Conservation (phyloP, 2,329 filamentous ascomycete species). For the Moelleriella libera region DNA sequence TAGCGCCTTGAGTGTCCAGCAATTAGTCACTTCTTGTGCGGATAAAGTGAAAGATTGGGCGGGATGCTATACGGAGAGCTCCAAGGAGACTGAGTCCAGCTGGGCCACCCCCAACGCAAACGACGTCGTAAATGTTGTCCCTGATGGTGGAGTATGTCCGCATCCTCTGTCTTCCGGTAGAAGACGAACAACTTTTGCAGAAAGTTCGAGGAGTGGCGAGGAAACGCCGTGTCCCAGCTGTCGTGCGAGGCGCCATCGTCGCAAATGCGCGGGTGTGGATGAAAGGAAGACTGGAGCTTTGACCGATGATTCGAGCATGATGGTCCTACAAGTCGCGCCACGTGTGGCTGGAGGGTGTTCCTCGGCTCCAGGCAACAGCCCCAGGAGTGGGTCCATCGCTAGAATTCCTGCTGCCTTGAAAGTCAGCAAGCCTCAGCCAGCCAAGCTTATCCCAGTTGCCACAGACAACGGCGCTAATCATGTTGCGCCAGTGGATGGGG, state of each 20-base stretch:
- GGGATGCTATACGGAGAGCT: constrained; percentile 46
- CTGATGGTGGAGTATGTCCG: constrained; percentile 27
- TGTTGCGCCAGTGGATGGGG: constrained; percentile 18
- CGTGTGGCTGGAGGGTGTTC: constrained; percentile 1
- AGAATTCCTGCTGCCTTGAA: background rate
- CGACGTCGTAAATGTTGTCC: constrained; percentile 80
- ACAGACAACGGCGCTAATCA: constrained; percentile 21
- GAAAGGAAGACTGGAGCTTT: no score
- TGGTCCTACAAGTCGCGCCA: background rate
- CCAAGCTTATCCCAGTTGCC: constrained; percentile 15
- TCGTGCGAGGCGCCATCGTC: constrained; percentile 4
- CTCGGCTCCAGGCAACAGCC: background rate
- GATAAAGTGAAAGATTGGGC: background rate
- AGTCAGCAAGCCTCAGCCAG: background rate
- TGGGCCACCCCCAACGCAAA: constrained; percentile 80
- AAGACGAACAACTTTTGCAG: constrained; percentile 32
- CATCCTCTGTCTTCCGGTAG: constrained; percentile 18
- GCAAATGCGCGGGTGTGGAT: no score
- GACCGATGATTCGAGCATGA: no score
- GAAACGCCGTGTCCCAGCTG: constrained; percentile 14
- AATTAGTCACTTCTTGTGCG: background rate
- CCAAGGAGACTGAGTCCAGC: constrained; percentile 74
- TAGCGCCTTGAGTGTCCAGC: constrained; percentile 44
- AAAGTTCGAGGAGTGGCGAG: constrained; percentile 19
- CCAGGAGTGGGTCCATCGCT: background rate